Evolutionary conservation across 139 green algal species (phyloP), one percentile per base, ranked within the genome.

Genomic region (Yamagishiella unicocca): DNA sequence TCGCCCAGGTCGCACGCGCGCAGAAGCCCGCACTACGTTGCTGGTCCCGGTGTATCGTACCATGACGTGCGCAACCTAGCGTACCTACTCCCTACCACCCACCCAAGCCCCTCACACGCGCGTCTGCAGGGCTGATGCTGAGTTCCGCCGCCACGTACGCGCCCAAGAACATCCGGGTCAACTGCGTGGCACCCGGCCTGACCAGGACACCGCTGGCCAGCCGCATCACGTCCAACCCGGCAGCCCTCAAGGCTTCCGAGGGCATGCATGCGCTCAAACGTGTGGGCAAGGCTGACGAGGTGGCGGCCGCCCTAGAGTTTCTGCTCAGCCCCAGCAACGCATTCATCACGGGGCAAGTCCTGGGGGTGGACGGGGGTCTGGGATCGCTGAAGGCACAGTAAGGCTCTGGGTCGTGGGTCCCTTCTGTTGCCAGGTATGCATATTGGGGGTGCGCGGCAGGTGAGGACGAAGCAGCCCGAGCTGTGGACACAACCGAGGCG

Each of bases 111-210:
- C 66, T 43, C 10, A 1, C 62, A 6, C n/a, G n/a, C 64, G 38
- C 24, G 0, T 37, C 29, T 29, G 38, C 89, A 84, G 92, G 92
- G 3, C 89, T 98, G 53, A 89, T 90, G 35, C 83, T 94, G 0
- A 92, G 84, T 24, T 90, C 95, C 2, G 94, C 96, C 0, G 89
- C 92, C 22, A 98, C 94, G 0, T 98, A 98, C 84, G 94, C 93
- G 0, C 92, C 93, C 7, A 95, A 96, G 87, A 96, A 96, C 89
- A 97, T 98, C 86, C 90, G 96, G 2, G 87, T 98, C 54, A 98
- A 98, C 89, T 95, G 92, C 38, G 94, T 97, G 46, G 94, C 95
- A 1, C 96, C 96, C 0, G 96, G 96, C 19, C 88, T 97, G 38
- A 94, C 86, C 1, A 84, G 85, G 75, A 93, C 91, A 1, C 88